phyloP scores from a whole-genome alignment of 23 red algal species.

The Gracilaria gracilis region DNA sequence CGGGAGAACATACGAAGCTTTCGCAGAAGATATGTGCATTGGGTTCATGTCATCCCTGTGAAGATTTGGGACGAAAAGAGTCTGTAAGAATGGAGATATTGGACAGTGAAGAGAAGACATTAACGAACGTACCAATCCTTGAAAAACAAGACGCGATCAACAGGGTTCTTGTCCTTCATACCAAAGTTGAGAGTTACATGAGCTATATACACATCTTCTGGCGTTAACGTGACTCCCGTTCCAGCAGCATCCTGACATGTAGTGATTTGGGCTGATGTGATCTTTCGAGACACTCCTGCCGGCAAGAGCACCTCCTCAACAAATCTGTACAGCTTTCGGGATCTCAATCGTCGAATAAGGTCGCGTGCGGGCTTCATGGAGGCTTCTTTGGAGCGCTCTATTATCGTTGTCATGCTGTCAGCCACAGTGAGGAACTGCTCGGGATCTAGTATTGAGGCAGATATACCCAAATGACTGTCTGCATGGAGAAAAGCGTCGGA shows the following conservation, averaged over 20 bases:
- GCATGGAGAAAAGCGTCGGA: conserved; percentile 88
- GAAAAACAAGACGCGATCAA: conserved; percentile 89
- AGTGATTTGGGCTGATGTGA: conserved; percentile 72
- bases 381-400: conserved; percentile 81
- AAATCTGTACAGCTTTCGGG: conserved; percentile 87
- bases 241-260: conserved; percentile 69
- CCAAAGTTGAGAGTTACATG: conserved; percentile 84
- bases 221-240: conserved; percentile 73
- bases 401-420: conserved; percentile 77
- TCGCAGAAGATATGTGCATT: conserved; percentile 45
- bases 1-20: conserved; percentile 66
- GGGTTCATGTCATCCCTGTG: conserved; percentile 58
- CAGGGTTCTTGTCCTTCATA: conserved; percentile 89
- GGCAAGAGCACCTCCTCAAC: conserved; percentile 83
- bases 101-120: not conserved
- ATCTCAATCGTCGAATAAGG: conserved; percentile 74
- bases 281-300: conserved; percentile 29
- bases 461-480: conserved; percentile 73
- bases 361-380: conserved; percentile 60
- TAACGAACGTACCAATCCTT: conserved; percentile 68
- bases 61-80: not conserved
- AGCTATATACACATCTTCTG: conserved; percentile 92
- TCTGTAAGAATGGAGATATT: not conserved
- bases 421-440: conserved; percentile 75
- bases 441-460: conserved; percentile 72